Evolutionary conservation across 768 basidiomycete species (phyloP).

Genomic region (Termitomyces sp.): DNA sequence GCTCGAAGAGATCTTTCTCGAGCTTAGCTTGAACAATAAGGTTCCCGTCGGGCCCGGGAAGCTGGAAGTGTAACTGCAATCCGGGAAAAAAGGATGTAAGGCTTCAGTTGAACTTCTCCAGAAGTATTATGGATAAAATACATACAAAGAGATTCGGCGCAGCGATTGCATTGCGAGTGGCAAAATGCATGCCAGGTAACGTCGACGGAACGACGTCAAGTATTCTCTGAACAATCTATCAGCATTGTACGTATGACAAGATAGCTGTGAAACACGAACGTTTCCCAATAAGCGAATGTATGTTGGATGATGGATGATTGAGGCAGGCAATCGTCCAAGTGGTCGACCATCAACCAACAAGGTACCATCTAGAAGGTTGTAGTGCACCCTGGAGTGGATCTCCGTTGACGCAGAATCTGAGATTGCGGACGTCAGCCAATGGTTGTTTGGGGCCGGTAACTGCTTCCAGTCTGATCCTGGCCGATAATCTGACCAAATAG

Average conservation of each 20-base stretch:
- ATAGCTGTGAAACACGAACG: slow-evolving; percentile 17
- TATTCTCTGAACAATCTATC: slow-evolving; percentile 9
- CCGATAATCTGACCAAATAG: slow-evolving; percentile 14
- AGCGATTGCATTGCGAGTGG: neutral
- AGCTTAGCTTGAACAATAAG: slow-evolving; percentile 26
- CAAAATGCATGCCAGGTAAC: slow-evolving; percentile 5
- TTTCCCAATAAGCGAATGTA: slow-evolving; percentile 31
- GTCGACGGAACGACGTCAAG: slow-evolving; percentile 6
- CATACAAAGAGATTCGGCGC: slow-evolving; percentile 12
- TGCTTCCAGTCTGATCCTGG: slow-evolving; percentile 17
- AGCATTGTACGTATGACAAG: neutral
- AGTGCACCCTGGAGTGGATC: slow-evolving; percentile 19
- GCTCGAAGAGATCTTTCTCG: slow-evolving; percentile 19
- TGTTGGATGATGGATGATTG: slow-evolving; percentile 23
- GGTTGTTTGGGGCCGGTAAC: slow-evolving; percentile 14
- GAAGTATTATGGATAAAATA: slow-evolving; percentile 7
- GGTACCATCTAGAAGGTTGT: slow-evolving; percentile 34
- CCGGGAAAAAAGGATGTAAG: neutral
- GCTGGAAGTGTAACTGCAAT: slow-evolving; percentile 26
- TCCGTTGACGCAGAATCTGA: neutral
- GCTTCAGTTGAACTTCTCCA: neutral
- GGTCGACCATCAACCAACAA: slow-evolving; percentile 37
- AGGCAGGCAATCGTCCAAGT: slow-evolving; percentile 28
- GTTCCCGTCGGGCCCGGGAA: slow-evolving; percentile 8
- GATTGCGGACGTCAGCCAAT: slow-evolving; percentile 21